Conservation (phyloP, 1,284 basidiomycete species). For the Tilletia setariae region DNA sequence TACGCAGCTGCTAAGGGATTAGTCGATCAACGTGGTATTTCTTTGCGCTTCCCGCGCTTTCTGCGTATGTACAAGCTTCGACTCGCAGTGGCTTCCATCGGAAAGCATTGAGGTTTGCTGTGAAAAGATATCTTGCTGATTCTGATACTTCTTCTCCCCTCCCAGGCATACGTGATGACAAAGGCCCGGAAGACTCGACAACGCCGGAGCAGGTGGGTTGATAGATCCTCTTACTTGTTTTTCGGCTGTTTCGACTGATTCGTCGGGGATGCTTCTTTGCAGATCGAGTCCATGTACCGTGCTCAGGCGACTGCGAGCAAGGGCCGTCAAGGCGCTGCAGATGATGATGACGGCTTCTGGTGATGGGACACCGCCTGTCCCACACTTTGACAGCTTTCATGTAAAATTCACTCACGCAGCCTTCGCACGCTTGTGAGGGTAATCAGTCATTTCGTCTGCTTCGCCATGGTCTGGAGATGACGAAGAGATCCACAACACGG, state of each 20-base stretch:
- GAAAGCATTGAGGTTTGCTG: background rate
- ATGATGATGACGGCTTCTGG: slow-evolving; percentile 84
- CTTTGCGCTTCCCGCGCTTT: slow-evolving; percentile 91
- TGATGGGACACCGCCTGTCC: slow-evolving; percentile 55
- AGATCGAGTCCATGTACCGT: slow-evolving; percentile 95
- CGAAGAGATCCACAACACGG: too few species aligned
- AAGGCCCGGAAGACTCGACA: slow-evolving; percentile 84
- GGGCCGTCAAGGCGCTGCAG: slow-evolving; percentile 64
- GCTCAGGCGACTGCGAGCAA: slow-evolving; percentile 70
- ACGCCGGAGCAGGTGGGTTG: slow-evolving; percentile 75
- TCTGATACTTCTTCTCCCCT: background rate
- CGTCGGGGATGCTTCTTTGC: slow-evolving; percentile 20
- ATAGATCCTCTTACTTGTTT: background rate
- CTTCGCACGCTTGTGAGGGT: too few species aligned
- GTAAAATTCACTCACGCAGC: too few species aligned
- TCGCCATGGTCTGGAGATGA: too few species aligned
- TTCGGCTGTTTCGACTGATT: background rate
- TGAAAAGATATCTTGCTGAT: too few species aligned
- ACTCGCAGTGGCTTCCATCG: background rate
- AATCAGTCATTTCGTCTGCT: too few species aligned
- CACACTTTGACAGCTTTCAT: too few species aligned
- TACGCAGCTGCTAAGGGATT: slow-evolving; percentile 91
- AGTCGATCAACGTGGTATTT: slow-evolving; percentile 64
- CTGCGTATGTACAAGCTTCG: slow-evolving; percentile 59
- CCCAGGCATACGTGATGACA: slow-evolving; percentile 75